Evolutionary conservation across 768 basidiomycete species (phyloP).

Genomic region (Auriculariales sp.): DNA sequence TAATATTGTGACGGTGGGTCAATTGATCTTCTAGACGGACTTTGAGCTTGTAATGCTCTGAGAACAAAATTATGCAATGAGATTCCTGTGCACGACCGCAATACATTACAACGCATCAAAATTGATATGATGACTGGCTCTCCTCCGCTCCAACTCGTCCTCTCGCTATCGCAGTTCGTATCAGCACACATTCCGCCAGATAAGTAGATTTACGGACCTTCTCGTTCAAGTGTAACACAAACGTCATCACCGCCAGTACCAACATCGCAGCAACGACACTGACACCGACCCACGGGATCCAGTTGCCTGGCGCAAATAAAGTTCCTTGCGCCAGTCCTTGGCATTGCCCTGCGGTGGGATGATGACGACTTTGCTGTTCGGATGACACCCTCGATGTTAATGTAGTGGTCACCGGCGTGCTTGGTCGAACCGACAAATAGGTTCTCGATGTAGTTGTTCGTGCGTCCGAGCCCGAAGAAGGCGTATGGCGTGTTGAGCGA

Average conservation of each 20-base stretch:
- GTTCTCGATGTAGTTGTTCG: slow-evolving; percentile 99
- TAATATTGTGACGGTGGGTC: too few species aligned
- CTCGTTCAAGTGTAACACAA: slow-evolving; percentile 81
- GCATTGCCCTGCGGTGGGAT: slow-evolving; percentile 44
- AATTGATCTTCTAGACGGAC: too few species aligned
- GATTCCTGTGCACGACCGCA: neutral
- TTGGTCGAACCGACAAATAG: slow-evolving; percentile 89
- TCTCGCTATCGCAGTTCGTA: slow-evolving; percentile 43
- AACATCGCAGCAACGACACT: slow-evolving; percentile 63
- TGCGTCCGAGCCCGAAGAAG: slow-evolving; percentile 92
- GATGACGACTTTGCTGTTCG: slow-evolving; percentile 95
- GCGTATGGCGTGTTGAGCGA: slow-evolving; percentile 83
- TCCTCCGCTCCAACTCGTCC: slow-evolving; percentile 80
- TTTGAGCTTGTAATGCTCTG: neutral
- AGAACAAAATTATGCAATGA: neutral
- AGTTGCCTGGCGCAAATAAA: slow-evolving; percentile 92
- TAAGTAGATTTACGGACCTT: slow-evolving; percentile 38
- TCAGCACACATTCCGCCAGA: neutral
- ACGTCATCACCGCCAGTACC: slow-evolving; percentile 66
- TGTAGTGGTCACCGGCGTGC: slow-evolving; percentile 54
- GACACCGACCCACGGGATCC: slow-evolving; percentile 95
- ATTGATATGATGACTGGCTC: slow-evolving; percentile 90
- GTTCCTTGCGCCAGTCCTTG: slow-evolving; percentile 64
- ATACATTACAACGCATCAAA: slow-evolving; percentile 73
- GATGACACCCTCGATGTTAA: slow-evolving; percentile 96